phyloP scores from a whole-genome alignment of 768 basidiomycete species.

The Serendipita sp. region DNA sequence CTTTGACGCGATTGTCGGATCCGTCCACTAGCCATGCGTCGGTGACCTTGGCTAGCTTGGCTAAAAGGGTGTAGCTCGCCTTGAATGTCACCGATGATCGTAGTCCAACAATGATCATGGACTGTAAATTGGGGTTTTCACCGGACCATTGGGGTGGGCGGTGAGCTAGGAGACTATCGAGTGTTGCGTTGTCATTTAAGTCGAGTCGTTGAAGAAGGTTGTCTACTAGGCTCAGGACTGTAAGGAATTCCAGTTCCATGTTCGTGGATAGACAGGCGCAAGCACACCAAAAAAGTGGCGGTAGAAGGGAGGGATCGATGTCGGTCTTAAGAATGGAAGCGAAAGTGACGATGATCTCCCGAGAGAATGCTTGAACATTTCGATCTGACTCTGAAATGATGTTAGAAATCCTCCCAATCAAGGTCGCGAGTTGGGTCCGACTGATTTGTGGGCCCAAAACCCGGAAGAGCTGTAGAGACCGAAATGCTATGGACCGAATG shows the following conservation, averaged over 20 bases:
- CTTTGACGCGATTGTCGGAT: conserved; percentile 55
- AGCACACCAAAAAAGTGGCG: conserved; percentile 78
- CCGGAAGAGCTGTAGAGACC: conserved; percentile 82
- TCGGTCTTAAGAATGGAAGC: conserved; percentile 42
- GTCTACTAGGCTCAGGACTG: conserved; percentile 48
- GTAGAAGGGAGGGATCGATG: conserved; percentile 44
- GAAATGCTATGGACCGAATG: conserved; percentile 68
- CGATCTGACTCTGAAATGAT: conserved; percentile 62
- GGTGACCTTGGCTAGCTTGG: conserved; percentile 40
- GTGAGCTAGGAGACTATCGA: conserved; percentile 52
- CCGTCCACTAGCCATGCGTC: conserved; percentile 55
- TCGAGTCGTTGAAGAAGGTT: conserved; percentile 51
- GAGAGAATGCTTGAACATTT: conserved; percentile 67
- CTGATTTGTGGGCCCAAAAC: conserved; percentile 57
- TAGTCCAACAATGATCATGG: conserved; percentile 56
- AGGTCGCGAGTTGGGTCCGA: conserved; percentile 53
- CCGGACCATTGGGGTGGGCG: conserved; percentile 55
- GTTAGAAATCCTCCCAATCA: conserved; percentile 70
- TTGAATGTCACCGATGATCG: conserved; percentile 57
- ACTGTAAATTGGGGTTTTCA: conserved; percentile 46
- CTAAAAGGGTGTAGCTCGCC: conserved; percentile 52
- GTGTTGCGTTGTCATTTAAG: conserved; percentile 47
- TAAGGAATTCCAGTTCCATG: conserved; percentile 61
- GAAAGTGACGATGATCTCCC: conserved; percentile 67
- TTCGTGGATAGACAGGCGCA: conserved; percentile 70